These are phyloP conservation scores for Sphagnum magellanicum DNA, from an alignment of 228 moss, liverwort and hornwort species.

Conservation along the genomic window DNA sequence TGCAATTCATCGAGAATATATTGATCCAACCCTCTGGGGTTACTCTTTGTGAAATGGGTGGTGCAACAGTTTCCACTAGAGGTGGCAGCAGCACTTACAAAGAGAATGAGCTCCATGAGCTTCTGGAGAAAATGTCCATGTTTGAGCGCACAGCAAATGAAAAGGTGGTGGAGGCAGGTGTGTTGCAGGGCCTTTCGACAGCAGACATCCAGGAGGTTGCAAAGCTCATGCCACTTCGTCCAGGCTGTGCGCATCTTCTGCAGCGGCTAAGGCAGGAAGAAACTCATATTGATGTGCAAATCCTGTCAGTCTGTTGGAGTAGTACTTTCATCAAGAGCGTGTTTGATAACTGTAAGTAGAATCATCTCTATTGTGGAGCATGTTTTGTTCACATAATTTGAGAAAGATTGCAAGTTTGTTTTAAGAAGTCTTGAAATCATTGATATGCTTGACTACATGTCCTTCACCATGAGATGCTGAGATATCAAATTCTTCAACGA, in stretches of 20 bases:
- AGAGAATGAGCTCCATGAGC: constrained; percentile 16
- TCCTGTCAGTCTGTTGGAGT: constrained; percentile 94
- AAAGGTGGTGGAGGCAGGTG: constrained; percentile 62
- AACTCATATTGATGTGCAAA: constrained; percentile 41
- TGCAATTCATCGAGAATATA: not conserved
- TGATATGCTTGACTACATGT: too few species aligned
- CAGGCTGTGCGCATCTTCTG: constrained; percentile 65
- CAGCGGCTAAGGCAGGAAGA: constrained; percentile 25
- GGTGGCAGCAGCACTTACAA: constrained; percentile 13
- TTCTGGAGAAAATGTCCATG: constrained; percentile 43
- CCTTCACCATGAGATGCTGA: too few species aligned
- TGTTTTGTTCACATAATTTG: too few species aligned
- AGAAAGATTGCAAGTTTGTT: too few species aligned
- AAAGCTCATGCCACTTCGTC: constrained; percentile 53
- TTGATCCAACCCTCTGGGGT: not conserved
- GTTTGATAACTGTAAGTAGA: constrained; percentile 31
- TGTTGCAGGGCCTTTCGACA: constrained; percentile 54
- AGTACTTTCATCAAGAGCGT: constrained; percentile 59
- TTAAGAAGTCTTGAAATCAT: too few species aligned
- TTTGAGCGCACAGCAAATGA: constrained; percentile 62
- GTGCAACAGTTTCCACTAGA: not conserved
- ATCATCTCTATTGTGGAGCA: too few species aligned
- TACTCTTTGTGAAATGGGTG: constrained; percentile 4
- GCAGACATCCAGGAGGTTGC: constrained; percentile 54
- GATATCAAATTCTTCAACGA: too few species aligned